Conservation (phyloP, 805 yeast genomes). For the Wickerhamomyces rabaulensis region DNA sequence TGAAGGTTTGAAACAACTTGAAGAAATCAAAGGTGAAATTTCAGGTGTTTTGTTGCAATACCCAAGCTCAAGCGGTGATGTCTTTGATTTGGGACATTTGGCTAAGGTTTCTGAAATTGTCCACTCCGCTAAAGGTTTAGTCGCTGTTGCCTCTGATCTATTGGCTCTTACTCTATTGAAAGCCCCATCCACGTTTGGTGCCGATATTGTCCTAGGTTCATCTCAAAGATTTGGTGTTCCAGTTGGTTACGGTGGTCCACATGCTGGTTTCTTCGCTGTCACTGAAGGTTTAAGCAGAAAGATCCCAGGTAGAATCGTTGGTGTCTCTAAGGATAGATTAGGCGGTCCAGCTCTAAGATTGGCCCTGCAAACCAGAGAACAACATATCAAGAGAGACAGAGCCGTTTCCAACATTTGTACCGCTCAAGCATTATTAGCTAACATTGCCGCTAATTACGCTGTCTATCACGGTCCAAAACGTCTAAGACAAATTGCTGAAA, state of each 20-base stretch:
- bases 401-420: slow-evolving; percentile 98
- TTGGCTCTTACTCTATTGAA: slow-evolving; percentile 80
- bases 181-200: slow-evolving; percentile 82
- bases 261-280: slow-evolving; percentile 95
- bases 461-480: slow-evolving; percentile 96
- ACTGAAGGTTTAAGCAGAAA: slow-evolving; percentile 76
- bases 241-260: slow-evolving; percentile 98
- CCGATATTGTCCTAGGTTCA: slow-evolving; percentile 89
- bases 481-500: slow-evolving; percentile 65
- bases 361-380: slow-evolving; percentile 97
- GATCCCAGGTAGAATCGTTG: slow-evolving; percentile 95
- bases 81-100: slow-evolving; percentile 45
- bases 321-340: slow-evolving; percentile 85
- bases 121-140: slow-evolving; percentile 68
- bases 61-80: slow-evolving; percentile 81
- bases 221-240: slow-evolving; percentile 98
- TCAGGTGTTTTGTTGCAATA: slow-evolving; percentile 89
- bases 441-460: slow-evolving; percentile 92
- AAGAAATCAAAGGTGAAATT: slow-evolving; percentile 31
- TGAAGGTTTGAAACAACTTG: slow-evolving; percentile 31
- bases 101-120: slow-evolving; percentile 53
- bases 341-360: slow-evolving; percentile 87
- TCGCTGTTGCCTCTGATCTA: slow-evolving; percentile 87
- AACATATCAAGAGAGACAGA: slow-evolving; percentile 94
- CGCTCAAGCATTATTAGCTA: slow-evolving; percentile 94